A percentile compares a stretch with the other conserved stretches of the same genome.
phyloP scores from a whole-genome alignment of 2,329 filamentous ascomycete genomes.

The Pyricularia sp. region DNA sequence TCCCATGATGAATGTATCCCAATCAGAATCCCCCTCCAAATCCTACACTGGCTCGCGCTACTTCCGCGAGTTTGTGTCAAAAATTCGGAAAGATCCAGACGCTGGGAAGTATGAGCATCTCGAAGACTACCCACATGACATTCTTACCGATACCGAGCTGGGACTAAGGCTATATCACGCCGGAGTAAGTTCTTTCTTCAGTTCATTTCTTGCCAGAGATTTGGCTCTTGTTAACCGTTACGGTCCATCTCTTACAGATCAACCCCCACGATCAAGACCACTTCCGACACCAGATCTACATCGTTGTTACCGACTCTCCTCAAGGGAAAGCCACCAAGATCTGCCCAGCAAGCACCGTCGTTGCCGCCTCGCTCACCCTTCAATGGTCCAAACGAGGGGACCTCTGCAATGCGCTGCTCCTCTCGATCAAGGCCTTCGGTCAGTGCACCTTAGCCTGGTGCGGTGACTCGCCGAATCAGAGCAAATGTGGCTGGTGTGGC shows the following conservation, averaged over 20 bases:
- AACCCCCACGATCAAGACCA: slow-evolving; percentile 6
- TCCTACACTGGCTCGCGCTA: slow-evolving; percentile 4
- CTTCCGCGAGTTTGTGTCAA: slow-evolving; percentile 4
- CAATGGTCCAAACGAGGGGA: slow-evolving; percentile 5
- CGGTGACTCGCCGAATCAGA: slow-evolving; percentile 3
- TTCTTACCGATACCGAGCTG: slow-evolving; percentile 1
- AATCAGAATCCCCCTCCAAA: not conserved
- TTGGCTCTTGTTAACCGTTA: not conserved
- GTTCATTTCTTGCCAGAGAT: not conserved
- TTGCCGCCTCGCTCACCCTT: slow-evolving; percentile 4
- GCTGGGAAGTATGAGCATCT: slow-evolving; percentile 5
- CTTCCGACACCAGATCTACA: slow-evolving; percentile 6
- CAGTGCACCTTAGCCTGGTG: slow-evolving; percentile 5
- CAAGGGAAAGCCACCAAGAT: slow-evolving; percentile 5
- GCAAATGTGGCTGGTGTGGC: slow-evolving; percentile 5
- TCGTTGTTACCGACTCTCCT: not conserved
- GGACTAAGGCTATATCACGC: slow-evolving; percentile 4
- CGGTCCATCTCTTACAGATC: not conserved
- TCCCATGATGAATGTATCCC: not conserved
- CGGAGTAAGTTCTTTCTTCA: not conserved
- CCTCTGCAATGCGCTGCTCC: slow-evolving; percentile 6
- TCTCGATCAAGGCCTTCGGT: slow-evolving; percentile 6
- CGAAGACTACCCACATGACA: slow-evolving; percentile 7
- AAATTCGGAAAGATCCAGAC: slow-evolving; percentile 1
- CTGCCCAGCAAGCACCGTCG: not conserved